Evolutionary conservation across 306 rosid genomes (phyloP), one percentile per base, ranked within the genome.

Genomic region (Trifolium repens): DNA sequence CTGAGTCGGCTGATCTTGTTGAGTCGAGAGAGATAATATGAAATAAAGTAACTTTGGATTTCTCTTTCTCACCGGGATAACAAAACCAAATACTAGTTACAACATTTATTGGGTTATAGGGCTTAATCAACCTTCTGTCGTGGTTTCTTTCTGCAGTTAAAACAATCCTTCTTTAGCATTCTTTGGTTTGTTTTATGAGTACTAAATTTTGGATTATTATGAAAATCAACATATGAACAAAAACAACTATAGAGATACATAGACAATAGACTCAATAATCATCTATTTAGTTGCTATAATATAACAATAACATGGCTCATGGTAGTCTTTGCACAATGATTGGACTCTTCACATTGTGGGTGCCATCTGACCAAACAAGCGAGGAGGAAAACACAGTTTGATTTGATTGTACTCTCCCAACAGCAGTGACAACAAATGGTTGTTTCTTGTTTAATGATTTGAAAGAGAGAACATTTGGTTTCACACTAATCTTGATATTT

Each of bases 111-210:
- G 75, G 39, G n/a, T 49, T 77, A 32, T 65, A 58, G 14, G 24
- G 1, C 24, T 22, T 22, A 22, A 22, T 22, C 1, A 22, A 22
- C n/a, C n/a, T 22, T 76, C 69, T 53, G 32, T 30, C 42, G 8
- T 57, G 76, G 24, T 54, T 81, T 76, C 15, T 77, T 49, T 81
- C 50, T 63, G 26, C 65, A 70, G 65, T 53, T 43, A 10, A 43
- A 43, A 43, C 14, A 2, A 43, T 42, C 11, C 12, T 42, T 42
- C 1, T 42, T 9, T 3, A 8, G 10, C 0, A 12, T 42, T 40
- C 44, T 5, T 30, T 10, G n/a, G n/a, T 43, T 43, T 43, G 14
- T 10, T 9, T 43, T 43, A 10, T 11, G 49, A 3, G 13, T 43
- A 10, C 11, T 43, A 3, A 43, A 11, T 43, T 43, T 43, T 43